Base-by-base conservation (phyloP, 176 grass and related monocot genomes). In the Puccinellia tenuiflora region DNA sequence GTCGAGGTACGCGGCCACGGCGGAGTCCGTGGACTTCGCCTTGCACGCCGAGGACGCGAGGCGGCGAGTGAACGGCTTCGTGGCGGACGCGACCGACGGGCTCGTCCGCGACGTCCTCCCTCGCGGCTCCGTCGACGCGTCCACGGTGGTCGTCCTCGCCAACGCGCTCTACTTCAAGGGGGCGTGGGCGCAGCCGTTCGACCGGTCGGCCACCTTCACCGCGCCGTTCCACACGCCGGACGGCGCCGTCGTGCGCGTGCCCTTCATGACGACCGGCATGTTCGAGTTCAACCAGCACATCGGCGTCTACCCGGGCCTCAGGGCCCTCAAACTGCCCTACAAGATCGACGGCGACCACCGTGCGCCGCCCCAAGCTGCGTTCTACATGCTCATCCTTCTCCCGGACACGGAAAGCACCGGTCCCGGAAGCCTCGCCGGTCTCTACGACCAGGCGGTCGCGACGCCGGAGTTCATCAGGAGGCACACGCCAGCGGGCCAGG, bases 401-500 rank as follows among this genome's bases (percentile, higher is more conserved):
- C 65, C 65, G 35, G 65, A 68, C 10, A 2, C 7, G 18, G 26
- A 61, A 4, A 9, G 17, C 17, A 0, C 0, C 18, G 2, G 1
- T 5, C 64, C 11, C 57, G 20, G 5, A 13, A 39, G 63, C 7
- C 12, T 73, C 69, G 69, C 42, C 15, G 57, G 75, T 34, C 55
- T 88, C 25, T 88, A 84, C 66, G 75, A 66, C 14, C 31, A 53
- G 66, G 81, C 66, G 3, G 43, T 29, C 0, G 52, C 81, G 14
- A 65, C 81, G 67, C 81, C 81, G 55, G 86, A 20, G 9, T 88
- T 84, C 54, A 45, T 88, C 55, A 34, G 28, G 75, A 35, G 29
- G 9, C 75, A 88, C 66, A 84, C 75, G 43, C 81, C 66, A 45
- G 25, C 2, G 25, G 54, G 0, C 25, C 7, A 68, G 77, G 76